These are phyloP conservation scores for Sclerotinia glacialis DNA, from an alignment of 2,329 filamentous ascomycete species.

Conservation along the genomic window DNA sequence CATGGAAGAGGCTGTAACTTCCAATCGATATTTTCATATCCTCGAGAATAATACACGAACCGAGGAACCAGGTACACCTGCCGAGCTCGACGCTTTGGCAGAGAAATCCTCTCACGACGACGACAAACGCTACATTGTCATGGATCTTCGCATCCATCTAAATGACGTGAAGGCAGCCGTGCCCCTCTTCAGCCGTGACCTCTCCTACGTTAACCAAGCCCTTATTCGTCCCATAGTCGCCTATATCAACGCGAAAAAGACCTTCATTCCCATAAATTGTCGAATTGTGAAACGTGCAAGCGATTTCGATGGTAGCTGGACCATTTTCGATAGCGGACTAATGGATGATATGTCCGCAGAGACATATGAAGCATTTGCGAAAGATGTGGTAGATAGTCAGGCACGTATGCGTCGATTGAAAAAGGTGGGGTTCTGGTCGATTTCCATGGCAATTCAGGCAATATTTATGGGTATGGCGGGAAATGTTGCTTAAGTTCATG, in stretches of 20 bases:
- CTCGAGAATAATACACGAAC: constrained; percentile 49
- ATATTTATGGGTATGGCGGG: constrained; percentile 94
- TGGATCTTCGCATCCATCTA: constrained; percentile 91
- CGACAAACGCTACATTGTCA: constrained; percentile 78
- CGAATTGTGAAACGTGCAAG: constrained; percentile 83
- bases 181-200: constrained; percentile 84
- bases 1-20: constrained; percentile 85
- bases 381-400: constrained; percentile 85
- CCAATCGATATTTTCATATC: constrained; percentile 64
- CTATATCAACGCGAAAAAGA: constrained; percentile 93
- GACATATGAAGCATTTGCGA: constrained; percentile 91
- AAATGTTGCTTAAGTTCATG: constrained; percentile 55
- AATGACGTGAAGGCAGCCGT: constrained; percentile 93
- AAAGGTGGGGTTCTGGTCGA: constrained; percentile 94
- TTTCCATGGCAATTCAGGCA: constrained; percentile 88
- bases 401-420: constrained; percentile 82
- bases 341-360: constrained; percentile 93
- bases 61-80: constrained; percentile 34
- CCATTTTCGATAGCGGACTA: constrained; percentile 85
- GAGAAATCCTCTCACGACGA: constrained; percentile 44
- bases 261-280: constrained; percentile 93
- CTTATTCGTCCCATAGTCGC: constrained; percentile 94
- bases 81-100: constrained; percentile 30
- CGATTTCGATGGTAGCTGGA: constrained; percentile 96
- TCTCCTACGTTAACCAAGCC: constrained; percentile 95